A percentile compares a stretch with the other conserved stretches of the same genome.
Evolutionary conservation across 805 yeast species (phyloP).

Genomic region (Sungouiozyma intestinalis): DNA sequence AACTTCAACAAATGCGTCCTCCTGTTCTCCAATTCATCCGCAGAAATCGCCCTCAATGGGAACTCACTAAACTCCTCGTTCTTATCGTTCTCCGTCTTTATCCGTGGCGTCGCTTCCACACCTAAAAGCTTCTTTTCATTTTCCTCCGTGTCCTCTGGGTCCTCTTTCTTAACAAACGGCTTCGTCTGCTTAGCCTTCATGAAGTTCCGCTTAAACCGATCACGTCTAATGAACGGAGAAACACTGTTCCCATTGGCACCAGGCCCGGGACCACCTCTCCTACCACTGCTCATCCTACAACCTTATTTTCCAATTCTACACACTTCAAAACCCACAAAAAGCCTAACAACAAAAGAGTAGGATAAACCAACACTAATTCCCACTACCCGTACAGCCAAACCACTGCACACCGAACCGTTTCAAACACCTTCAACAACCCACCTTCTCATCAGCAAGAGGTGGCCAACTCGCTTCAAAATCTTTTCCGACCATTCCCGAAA

Average conservation of each 20-base stretch:
- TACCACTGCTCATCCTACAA: constrained; percentile 1
- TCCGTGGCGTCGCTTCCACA: constrained; percentile 7
- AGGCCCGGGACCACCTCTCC: constrained; percentile 2
- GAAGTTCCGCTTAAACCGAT: constrained; percentile 27
- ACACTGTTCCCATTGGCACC: constrained; percentile 13
- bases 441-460: too few species aligned
- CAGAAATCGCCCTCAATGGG: constrained; percentile 57
- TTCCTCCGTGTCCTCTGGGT: constrained; percentile 22
- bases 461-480: too few species aligned
- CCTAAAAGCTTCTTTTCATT: constrained; percentile 19
- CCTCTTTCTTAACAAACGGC: constrained; percentile 23
- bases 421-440: too few species aligned
- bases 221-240: constrained; percentile 30
- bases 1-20: constrained; percentile 77
- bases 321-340: too few species aligned
- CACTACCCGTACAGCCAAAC: background rate
- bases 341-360: too few species aligned
- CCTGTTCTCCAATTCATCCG: constrained; percentile 59
- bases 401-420: too few species aligned
- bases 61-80: constrained; percentile 29
- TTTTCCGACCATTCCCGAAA: too few species aligned
- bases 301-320: too few species aligned
- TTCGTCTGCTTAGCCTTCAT: constrained; percentile 19
- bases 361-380: background rate
- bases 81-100: constrained; percentile 6